phyloP scores from a whole-genome alignment of 805 yeast species.

The Vanderwaltozyma tropicalis region DNA sequence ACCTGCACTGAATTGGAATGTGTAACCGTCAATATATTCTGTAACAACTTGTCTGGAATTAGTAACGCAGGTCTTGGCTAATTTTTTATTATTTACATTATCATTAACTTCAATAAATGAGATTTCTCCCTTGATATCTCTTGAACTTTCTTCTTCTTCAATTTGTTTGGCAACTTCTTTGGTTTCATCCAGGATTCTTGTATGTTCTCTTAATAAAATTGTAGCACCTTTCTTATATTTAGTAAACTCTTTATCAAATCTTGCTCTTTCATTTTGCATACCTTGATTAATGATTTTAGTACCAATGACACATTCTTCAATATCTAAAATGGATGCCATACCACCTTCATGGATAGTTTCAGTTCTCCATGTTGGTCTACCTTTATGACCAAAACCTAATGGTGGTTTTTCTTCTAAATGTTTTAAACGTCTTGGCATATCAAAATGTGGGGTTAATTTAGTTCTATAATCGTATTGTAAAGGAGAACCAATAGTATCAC shows the following conservation, averaged over 20 bases:
- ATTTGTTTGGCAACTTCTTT: conserved; percentile 27
- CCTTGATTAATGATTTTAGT: conserved; percentile 71
- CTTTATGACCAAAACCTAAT: conserved; percentile 83
- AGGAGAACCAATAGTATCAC: conserved; percentile 67
- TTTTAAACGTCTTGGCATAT: conserved; percentile 50
- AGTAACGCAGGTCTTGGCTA: conserved; percentile 66
- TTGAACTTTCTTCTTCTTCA: conserved; percentile 37
- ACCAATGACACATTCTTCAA: conserved; percentile 89
- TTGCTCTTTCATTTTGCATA: conserved; percentile 53
- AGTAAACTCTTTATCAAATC: conserved; percentile 38
- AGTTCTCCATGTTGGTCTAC: conserved; percentile 60
- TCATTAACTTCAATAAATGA: conserved; percentile 28
- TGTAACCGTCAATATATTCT: conserved; percentile 63
- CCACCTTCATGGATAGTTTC: conserved; percentile 42
- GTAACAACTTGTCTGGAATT: conserved; percentile 67
- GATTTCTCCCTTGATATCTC: conserved; percentile 28
- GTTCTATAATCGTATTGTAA: conserved; percentile 71
- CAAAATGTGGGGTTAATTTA: conserved; percentile 92
- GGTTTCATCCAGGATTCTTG: conserved; percentile 30
- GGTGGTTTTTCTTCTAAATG: conserved; percentile 45
- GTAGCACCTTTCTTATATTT: conserved; percentile 74
- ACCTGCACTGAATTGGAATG: conserved; percentile 85
- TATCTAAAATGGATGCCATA: conserved; percentile 61
- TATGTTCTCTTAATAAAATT: conserved; percentile 69
- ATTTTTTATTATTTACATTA: conserved; percentile 22